Evolutionary conservation across 2,329 filamentous ascomycete genomes (phyloP).

Genomic region (Ramularia collo-cygni): DNA sequence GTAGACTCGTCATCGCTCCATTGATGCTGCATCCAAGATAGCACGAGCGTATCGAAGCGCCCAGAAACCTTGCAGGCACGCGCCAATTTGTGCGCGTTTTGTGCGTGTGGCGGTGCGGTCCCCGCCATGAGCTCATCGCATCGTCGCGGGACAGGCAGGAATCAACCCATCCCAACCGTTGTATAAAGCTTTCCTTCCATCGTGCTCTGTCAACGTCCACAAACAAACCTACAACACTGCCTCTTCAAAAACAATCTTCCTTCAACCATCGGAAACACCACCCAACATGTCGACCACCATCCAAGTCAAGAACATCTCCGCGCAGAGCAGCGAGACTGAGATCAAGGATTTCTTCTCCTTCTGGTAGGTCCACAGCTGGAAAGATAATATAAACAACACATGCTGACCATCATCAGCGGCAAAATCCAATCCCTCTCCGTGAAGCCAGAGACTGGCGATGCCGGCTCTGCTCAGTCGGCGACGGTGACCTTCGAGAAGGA

Average conservation of each 20-base stretch:
- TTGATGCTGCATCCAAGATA: too few relatives aligned
- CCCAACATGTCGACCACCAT: slow-evolving; percentile 57
- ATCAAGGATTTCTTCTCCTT: slow-evolving; percentile 94
- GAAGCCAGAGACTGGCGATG: slow-evolving; percentile 48
- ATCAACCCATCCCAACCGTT: too few relatives aligned
- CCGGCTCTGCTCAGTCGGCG: slow-evolving; percentile 67
- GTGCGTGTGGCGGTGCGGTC: too few relatives aligned
- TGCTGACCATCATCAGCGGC: slow-evolving; percentile 55
- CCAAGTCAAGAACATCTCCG: slow-evolving; percentile 77
- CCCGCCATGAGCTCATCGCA: too few relatives aligned
- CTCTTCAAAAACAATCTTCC: neutral
- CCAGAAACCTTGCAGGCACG: too few relatives aligned
- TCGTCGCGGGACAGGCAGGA: too few relatives aligned
- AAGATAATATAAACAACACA: slow-evolving; percentile 29
- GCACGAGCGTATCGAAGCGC: too few relatives aligned
- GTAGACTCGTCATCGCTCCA: too few relatives aligned
- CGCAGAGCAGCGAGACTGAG: slow-evolving; percentile 76
- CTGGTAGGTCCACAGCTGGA: too few relatives aligned
- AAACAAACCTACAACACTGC: neutral
- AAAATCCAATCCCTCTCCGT: slow-evolving; percentile 84
- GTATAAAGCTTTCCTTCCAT: too few relatives aligned
- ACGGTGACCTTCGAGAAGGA: slow-evolving; percentile 96
- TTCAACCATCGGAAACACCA: neutral
- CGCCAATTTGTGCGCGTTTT: too few relatives aligned
- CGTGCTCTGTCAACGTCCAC: too few relatives aligned